Base-by-base conservation (phyloP, 495 filamentous ascomycete species). In the Xylaria curta region DNA sequence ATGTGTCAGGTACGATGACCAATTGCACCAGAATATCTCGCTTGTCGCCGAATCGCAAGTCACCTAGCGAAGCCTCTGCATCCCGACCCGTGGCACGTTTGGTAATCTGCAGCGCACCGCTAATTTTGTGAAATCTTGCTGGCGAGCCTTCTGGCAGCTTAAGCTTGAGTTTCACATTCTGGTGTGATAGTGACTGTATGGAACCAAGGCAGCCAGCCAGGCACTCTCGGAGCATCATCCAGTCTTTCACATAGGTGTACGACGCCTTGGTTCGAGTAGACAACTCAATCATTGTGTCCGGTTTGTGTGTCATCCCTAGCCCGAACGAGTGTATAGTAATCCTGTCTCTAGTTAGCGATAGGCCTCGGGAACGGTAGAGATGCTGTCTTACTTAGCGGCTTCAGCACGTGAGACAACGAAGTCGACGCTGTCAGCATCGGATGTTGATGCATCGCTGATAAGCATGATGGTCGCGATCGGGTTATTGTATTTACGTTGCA, bases 181-280 rank as follows among this genome's bases (percentile, higher is more conserved):
- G 97, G 82, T 99, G 96, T n/a, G 97, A 98, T 24, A 94, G 91
- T 0, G 93, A 94, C 81, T 99, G 96, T 75, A 98, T 85, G n/a
- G 94, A 90, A 51, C 96, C 96, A 46, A 99, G 82, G 78, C 97
- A 98, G 31, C 96, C 96, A 21, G 96, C 97, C 59, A 98, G 87
- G 81, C 97, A 99, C 80, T 99, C 96, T 24, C 96, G 91, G 42
- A 99, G 87, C 95, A 98, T 98, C 96, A 98, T 99, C 96, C 96
- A 99, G 79, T 99, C 96, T 81, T 98, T 98, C 76, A 98, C 95
- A 76, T 98, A 99, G 6, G 94, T 95, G 76, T 98, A 99, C 21
- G 94, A 95, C 4, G 95, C 96, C 82, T 98, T 99, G 8, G 96
- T 99, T 65, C 95, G 89, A 38, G 93, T 95, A 7, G 97, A 98